Evolutionary conservation across 1,284 basidiomycete genomes (phyloP).

Genomic region (Leucoagaricus sp.): DNA sequence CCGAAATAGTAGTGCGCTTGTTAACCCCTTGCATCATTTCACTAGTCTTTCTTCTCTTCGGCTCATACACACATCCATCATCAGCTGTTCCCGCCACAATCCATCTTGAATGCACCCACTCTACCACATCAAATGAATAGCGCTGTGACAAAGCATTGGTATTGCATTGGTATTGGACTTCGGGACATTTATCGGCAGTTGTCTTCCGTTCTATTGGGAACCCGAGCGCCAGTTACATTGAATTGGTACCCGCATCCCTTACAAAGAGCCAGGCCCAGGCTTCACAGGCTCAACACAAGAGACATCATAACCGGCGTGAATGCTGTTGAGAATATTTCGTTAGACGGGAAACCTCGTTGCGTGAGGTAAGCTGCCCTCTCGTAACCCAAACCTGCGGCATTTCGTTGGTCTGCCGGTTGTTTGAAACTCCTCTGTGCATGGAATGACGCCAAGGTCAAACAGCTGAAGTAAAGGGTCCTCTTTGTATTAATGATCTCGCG

Average conservation of each 20-base stretch:
- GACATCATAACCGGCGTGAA: not conserved
- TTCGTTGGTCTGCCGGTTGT: not conserved
- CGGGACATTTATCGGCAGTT: not conserved
- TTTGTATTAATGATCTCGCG: not conserved
- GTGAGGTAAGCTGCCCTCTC: not conserved
- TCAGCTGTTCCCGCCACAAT: not conserved
- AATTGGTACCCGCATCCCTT: not conserved
- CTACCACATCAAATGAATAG: not conserved
- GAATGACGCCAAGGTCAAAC: not conserved
- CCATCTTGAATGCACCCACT: not conserved
- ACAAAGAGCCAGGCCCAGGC: not conserved
- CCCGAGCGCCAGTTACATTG: not conserved
- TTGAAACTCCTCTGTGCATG: not conserved
- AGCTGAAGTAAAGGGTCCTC: not conserved
- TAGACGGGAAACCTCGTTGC: not conserved
- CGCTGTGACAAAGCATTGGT: not conserved
- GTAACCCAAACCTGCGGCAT: not conserved
- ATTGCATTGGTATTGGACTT: not conserved
- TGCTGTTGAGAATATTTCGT: not conserved
- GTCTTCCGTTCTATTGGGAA: not conserved
- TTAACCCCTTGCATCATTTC: not conserved
- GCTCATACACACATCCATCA: not conserved
- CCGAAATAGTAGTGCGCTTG: not conserved
- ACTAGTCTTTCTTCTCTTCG: slow-evolving; percentile 7
- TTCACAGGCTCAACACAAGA: not conserved